Evolutionary conservation across 257 asterid genomes (phyloP).

Genomic region (Rauvolfia tetraphylla): DNA sequence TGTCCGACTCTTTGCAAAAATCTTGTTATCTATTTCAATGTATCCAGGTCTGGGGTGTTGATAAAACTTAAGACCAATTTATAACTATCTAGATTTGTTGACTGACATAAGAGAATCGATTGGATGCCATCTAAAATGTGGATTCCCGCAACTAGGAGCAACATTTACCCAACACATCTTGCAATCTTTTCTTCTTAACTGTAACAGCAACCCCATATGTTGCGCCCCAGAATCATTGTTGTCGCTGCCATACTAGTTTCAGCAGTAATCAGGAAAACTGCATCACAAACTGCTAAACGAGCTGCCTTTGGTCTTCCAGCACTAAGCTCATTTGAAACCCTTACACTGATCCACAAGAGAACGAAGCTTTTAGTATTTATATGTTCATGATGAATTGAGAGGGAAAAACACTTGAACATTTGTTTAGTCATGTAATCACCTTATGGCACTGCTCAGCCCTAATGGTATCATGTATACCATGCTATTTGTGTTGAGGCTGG

Average conservation of each 20-base stretch:
- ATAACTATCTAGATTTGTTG: too few relatives aligned
- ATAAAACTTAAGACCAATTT: too few relatives aligned
- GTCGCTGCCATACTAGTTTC: slow-evolving; percentile 49
- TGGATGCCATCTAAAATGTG: slow-evolving; percentile 50
- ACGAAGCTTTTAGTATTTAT: background rate
- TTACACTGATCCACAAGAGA: slow-evolving; percentile 23
- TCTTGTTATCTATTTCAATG: too few relatives aligned
- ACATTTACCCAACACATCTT: slow-evolving; percentile 48
- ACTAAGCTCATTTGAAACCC: slow-evolving; percentile 69
- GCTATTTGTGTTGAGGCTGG: slow-evolving; percentile 53
- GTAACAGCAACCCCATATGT: slow-evolving; percentile 59
- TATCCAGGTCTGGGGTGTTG: too few relatives aligned
- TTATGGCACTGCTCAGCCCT: slow-evolving; percentile 68
- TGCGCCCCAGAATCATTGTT: slow-evolving; percentile 40
- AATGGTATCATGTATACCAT: slow-evolving; percentile 69
- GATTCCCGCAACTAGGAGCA: slow-evolving; percentile 41
- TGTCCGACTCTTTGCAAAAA: too few relatives aligned
- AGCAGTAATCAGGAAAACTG: slow-evolving; percentile 39
- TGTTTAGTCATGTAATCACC: slow-evolving; percentile 25
- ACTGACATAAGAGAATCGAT: slow-evolving; percentile 32
- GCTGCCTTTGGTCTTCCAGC: slow-evolving; percentile 61
- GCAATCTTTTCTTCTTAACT: slow-evolving; percentile 46
- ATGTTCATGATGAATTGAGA: background rate
- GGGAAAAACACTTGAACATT: background rate
- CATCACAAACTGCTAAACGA: slow-evolving; percentile 48